Base-by-base conservation (phyloP, 805 yeast species). In the Saturnispora gosingensis region DNA sequence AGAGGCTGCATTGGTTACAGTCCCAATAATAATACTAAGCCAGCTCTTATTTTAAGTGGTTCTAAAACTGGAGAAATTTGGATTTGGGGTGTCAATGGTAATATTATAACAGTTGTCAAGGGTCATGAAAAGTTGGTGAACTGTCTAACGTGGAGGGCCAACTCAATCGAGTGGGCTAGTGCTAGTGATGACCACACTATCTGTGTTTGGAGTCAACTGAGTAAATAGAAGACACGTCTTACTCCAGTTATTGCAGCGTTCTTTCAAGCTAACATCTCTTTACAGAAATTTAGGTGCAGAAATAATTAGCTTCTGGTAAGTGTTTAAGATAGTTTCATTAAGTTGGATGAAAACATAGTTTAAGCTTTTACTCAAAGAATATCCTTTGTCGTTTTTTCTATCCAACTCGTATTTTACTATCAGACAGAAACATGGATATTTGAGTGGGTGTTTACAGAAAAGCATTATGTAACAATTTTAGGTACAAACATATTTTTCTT, bases 21-120 rank as follows among this genome's bases (percentile, higher is more conserved):
- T 28, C 20, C 38, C 4, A 16, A 4, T 1, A 43, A 16, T 13
- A 32, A 42, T 5, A 44, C 45, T 22, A 46, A 49, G 38, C 38
- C 58, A 2, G 53, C 56, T 18, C 36, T 55, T 16, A 50, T 55
- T 10, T 48, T 55, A 5, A 51, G 56, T 27, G 58, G 58, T 11
- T 53, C 53, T 10, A 45, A 44, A 24, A 44, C 51, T 6, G 58
- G 58, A 5, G 52, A 55, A 43, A 48, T 55, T 32, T 55, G 58
- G 58, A 27, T 55, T 24, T 55, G 58, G 58, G 58, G 56, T 1
- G 39, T 48, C 20, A 50, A 51, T 38, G 58, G 58, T 24, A 55
- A 55, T 24, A 43, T 55, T 5, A 32, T 55, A 8, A 52, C 49
- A 3, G 51, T 51, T 39, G 39, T 55, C 8, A 39, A 53, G 9